phyloP scores from a whole-genome alignment of 768 basidiomycete genomes.

The Kockovaella imperatae region DNA sequence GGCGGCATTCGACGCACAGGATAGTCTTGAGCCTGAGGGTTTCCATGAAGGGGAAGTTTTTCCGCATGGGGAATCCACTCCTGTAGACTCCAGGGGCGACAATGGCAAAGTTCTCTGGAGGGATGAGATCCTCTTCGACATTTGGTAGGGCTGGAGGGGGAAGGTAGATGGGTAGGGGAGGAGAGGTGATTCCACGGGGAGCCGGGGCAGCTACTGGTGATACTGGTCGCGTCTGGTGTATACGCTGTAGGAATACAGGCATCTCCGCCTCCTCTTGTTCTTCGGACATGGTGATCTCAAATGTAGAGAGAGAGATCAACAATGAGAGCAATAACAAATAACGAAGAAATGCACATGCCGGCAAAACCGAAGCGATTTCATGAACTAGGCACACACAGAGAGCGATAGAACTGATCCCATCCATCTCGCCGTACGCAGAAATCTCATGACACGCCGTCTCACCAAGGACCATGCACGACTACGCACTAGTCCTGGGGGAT shows the following conservation, averaged over 20 bases:
- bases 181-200: background rate
- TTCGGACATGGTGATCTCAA: too few relatives aligned
- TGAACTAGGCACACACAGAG: too few relatives aligned
- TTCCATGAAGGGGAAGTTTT: constrained; percentile 45
- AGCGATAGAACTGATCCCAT: too few relatives aligned
- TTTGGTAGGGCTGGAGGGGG: constrained; percentile 32
- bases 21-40: constrained; percentile 45
- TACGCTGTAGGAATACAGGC: constrained; percentile 1
- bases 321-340: too few relatives aligned
- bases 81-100: constrained; percentile 43
- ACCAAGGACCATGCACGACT: too few relatives aligned
- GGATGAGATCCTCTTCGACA: constrained; percentile 34
- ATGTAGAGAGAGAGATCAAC: too few relatives aligned
- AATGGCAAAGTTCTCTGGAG: constrained; percentile 46
- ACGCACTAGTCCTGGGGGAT: background rate
- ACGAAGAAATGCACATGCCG: too few relatives aligned
- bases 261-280: too few relatives aligned
- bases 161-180: constrained; percentile 25
- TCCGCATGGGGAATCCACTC: constrained; percentile 42
- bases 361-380: too few relatives aligned
- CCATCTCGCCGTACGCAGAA: too few relatives aligned
- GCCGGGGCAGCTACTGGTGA: background rate
- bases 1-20: constrained; percentile 34
- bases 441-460: too few relatives aligned
- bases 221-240: background rate